Conservation (phyloP, 2,329 filamentous ascomycete genomes). For the Xylaria sp. region DNA sequence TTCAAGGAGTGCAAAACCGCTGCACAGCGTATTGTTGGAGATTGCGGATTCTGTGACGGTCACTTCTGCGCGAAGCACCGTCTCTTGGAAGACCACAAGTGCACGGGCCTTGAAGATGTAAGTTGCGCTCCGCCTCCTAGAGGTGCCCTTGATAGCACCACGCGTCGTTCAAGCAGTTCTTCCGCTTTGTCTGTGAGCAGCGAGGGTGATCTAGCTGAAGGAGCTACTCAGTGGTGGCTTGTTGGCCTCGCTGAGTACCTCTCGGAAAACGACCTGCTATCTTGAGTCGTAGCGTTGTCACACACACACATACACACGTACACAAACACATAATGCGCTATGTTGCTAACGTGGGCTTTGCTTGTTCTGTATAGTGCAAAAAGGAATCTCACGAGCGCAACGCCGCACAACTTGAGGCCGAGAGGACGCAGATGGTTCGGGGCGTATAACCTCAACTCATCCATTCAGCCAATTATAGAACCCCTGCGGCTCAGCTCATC, state of each 20-base stretch:
- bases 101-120: conserved; percentile 87
- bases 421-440: conserved; percentile 93
- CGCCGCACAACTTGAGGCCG: conserved; percentile 86
- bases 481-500: background rate
- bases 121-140: conserved; percentile 46
- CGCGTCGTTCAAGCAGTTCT: background rate
- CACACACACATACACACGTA: background rate
- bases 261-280: conserved; percentile 30
- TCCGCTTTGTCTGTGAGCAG: background rate
- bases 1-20: conserved; percentile 88
- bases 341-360: conserved; percentile 44
- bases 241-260: conserved; percentile 48
- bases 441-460: conserved; percentile 68
- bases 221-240: conserved; percentile 47
- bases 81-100: conserved; percentile 92
- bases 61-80: conserved; percentile 96
- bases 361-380: conserved; percentile 70
- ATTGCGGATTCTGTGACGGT: conserved; percentile 93
- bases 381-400: conserved; percentile 96
- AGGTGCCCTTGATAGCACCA: background rate
- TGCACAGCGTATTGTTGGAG: conserved; percentile 91
- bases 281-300: conserved; percentile 31
- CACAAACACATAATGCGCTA: background rate
- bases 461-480: background rate
- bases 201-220: background rate